A percentile compares a stretch with the other conserved stretches of the same genome.
Conservation (phyloP, 306 rosid species). For the Rosa persica region DNA sequence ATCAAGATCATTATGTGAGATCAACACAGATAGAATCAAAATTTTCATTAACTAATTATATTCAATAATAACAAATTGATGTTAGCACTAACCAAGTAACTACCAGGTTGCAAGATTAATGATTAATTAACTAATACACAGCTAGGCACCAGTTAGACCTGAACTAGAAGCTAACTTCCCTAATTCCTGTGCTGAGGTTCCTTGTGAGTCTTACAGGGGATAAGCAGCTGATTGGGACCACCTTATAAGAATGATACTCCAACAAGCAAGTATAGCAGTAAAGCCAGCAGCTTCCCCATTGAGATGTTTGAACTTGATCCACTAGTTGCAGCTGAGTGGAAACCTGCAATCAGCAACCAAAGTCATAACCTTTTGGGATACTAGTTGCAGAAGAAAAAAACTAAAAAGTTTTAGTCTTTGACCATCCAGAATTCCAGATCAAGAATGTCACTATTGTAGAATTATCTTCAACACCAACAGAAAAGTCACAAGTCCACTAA, state of each 20-base stretch:
- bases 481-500: not conserved
- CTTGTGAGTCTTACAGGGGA: not conserved
- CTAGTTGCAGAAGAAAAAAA: not conserved
- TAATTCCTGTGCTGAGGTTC: not conserved
- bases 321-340: not conserved
- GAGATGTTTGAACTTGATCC: not conserved
- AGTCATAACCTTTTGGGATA: not conserved
- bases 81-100: not conserved
- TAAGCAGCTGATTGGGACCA: not conserved
- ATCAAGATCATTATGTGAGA: not conserved
- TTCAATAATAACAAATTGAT: not conserved
- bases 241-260: not conserved
- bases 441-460: not conserved
- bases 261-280: not conserved
- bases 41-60: not conserved
- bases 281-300: constrained; percentile 6
- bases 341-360: constrained; percentile 12
- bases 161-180: not conserved
- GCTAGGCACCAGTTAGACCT: not conserved
- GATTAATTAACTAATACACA: not conserved
- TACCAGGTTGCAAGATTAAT: not conserved
- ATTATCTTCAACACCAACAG: not conserved
- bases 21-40: not conserved
- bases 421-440: not conserved
- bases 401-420: not conserved